phyloP scores from a whole-genome alignment of 306 rosid genomes.

The Gleditsia sinensis region DNA sequence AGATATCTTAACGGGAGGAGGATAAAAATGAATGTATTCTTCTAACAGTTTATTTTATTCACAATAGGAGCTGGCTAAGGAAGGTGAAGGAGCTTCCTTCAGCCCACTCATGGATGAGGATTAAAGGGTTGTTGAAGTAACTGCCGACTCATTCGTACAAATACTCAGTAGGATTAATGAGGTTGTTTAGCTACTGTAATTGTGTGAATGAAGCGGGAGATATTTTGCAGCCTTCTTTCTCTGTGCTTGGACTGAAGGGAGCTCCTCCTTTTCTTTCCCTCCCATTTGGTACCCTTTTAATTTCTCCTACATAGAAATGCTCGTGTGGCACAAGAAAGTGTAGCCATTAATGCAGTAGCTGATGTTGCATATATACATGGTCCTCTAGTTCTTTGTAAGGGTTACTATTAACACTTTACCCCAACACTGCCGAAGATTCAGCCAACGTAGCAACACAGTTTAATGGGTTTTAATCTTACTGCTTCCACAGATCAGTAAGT shows the following conservation, averaged over 20 bases:
- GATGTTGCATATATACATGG: constrained; percentile 32
- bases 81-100: constrained; percentile 51
- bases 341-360: no score
- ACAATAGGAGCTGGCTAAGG: no score
- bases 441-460: no score
- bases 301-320: no score
- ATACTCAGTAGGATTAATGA: not conserved
- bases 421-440: constrained; percentile 21
- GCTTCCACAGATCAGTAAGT: no score
- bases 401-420: no score
- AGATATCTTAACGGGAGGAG: no score
- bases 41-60: no score
- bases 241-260: constrained; percentile 53
- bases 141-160: constrained; percentile 39
- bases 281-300: no score
- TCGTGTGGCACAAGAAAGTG: no score
- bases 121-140: constrained; percentile 31
- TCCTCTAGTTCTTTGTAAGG: constrained; percentile 38
- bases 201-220: constrained; percentile 41
- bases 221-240: constrained; percentile 43
- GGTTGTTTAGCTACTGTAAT: constrained; percentile 18
- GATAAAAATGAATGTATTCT: no score
- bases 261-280: constrained; percentile 53
- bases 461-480: no score
- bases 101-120: constrained; percentile 40